Percentiles rank a stretch among this genome's conserved stretches.
Conservation (phyloP, 176 grass and related monocot species). For the Aegilops umbellulata region DNA sequence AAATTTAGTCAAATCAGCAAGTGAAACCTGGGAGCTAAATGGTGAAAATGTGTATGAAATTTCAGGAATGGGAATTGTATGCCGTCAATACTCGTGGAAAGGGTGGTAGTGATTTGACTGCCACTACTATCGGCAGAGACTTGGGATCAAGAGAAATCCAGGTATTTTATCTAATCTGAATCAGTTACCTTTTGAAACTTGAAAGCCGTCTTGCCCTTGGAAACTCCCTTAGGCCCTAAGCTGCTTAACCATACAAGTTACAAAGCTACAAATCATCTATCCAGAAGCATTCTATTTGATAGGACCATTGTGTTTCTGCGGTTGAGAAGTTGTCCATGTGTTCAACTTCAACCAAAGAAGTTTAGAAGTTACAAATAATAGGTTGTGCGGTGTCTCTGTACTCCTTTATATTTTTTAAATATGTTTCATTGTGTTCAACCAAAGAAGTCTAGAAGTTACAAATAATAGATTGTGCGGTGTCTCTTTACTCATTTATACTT, state of each 20-base stretch:
- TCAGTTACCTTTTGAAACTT: not conserved
- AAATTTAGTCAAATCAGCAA: no score
- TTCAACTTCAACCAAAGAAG: no score
- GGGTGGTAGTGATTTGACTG: slow-evolving; percentile 79
- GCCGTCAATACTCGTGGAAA: slow-evolving; percentile 73
- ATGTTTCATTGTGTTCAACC: not conserved
- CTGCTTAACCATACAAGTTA: no score
- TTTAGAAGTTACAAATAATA: not conserved
- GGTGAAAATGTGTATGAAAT: not conserved
- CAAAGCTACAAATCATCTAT: accelerated
- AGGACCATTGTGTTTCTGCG: no score
- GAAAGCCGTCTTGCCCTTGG: not conserved
- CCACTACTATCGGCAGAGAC: slow-evolving; percentile 74
- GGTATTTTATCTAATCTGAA: slow-evolving; percentile 31
- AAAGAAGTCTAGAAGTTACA: not conserved
- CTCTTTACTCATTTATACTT: no score
- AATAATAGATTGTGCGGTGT: no score
- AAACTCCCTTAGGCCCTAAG: not conserved
- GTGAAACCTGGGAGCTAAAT: no score
- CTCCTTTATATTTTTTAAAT: not conserved
- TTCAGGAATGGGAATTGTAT: slow-evolving; percentile 79
- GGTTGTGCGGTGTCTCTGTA: not conserved
- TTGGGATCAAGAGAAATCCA: slow-evolving; percentile 77
- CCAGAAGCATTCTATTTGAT: no score
- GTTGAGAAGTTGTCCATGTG: no score